Evolutionary conservation across 2,329 filamentous ascomycete species (phyloP), one percentile per base, ranked within the genome.

Genomic region (Ophiocordyceps camponoti-saundersi): DNA sequence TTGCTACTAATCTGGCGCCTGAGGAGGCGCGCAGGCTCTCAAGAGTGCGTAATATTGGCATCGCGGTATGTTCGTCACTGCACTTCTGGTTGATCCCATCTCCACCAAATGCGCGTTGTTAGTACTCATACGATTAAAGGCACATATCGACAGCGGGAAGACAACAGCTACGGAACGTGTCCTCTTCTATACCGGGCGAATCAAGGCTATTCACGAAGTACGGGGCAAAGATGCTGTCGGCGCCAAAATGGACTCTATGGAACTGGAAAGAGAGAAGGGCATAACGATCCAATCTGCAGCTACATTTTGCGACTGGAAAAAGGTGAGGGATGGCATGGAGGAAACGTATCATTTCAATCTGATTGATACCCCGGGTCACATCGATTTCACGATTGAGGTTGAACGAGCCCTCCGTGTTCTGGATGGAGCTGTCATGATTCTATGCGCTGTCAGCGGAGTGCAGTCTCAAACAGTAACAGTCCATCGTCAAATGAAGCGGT

Each of bases 231-330:
- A 98, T 73, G 79, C 85, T 34, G 88, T 95, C 40, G 92, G 92
- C 53, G 92, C 92, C 50, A 98, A 98, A 72, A 98, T 98, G 92
- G 92, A 98, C 71, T 95, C 89, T 23, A 98, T 98, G 92, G 92
- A 98, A 57, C 73, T 98, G 55, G 92, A 98, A 69, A 77, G 92
- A 65, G 92, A 96, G 65, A 95, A 95, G 71, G 92, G 92, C 58
- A 98, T 98, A 63, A 98, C 92, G 48, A 98, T 98, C 59, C 90
- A 98, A 65, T 96, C 90, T 55, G 92, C 92, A 12, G 92, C 92
- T 22, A 98, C 92, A 1, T 98, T 95, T 64, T 94, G 87, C 65
- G 89, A 98, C 67, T 98, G 92, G 92, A 69, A 83, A 54, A 95
- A 94, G 71, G 81, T 78, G 64, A 81, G 86, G 57, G 69, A 90